Percentiles rank a stretch among this genome's conserved stretches.
phyloP scores from a whole-genome alignment of 768 basidiomycete species.

The Kwoniella pini region DNA sequence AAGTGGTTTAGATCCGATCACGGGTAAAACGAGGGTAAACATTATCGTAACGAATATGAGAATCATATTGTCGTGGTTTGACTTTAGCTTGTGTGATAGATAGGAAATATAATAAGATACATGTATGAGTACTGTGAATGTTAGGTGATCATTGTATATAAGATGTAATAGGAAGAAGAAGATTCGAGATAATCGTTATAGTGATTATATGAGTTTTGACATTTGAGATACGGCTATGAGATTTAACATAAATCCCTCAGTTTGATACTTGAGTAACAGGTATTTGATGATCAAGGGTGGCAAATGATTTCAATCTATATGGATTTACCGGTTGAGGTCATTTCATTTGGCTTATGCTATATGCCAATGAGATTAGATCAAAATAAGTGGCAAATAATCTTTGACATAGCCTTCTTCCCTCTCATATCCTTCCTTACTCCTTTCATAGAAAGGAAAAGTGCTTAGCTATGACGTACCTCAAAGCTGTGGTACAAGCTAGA shows the following conservation, averaged over 20 bases:
- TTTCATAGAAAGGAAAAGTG: too few relatives aligned
- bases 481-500: too few relatives aligned
- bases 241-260: too few relatives aligned
- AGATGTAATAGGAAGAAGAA: background rate
- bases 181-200: background rate
- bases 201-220: background rate
- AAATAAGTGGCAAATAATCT: too few relatives aligned
- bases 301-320: background rate
- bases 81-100: background rate
- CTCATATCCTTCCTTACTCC: too few relatives aligned
- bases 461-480: too few relatives aligned
- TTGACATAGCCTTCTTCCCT: too few relatives aligned
- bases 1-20: conserved; percentile 3
- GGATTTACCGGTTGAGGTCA: background rate
- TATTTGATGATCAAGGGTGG: too few relatives aligned
- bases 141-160: background rate
- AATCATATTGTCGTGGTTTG: background rate
- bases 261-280: too few relatives aligned
- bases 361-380: background rate
- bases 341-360: too few relatives aligned
- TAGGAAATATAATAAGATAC: background rate
- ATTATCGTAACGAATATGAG: background rate
- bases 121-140: background rate
- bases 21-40: conserved; percentile 2
- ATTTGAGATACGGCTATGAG: too few relatives aligned